Conservation (phyloP, 2,329 filamentous ascomycete genomes). For the Botrytis byssoidea region DNA sequence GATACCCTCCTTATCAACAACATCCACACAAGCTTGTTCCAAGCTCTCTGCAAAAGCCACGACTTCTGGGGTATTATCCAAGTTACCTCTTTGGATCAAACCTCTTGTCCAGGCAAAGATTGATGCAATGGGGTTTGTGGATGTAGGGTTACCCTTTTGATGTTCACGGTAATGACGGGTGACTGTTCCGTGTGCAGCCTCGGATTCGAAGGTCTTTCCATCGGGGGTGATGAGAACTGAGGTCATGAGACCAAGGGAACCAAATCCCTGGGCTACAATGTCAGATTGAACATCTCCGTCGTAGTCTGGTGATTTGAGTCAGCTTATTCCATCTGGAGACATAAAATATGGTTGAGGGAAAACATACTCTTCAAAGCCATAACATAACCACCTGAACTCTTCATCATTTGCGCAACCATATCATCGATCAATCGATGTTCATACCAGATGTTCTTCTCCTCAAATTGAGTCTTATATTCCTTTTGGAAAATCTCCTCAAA, state of each 20-base stretch:
- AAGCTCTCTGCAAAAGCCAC: slow-evolving; percentile 87
- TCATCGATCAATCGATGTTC: slow-evolving; percentile 99
- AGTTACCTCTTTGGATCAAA: slow-evolving; percentile 85
- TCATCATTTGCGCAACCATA: slow-evolving; percentile 99
- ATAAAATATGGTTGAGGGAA: too few relatives aligned
- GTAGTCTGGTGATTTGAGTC: slow-evolving; percentile 56
- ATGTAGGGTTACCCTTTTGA: slow-evolving; percentile 96
- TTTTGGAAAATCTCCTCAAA: slow-evolving; percentile 96
- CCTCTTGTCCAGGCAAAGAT: slow-evolving; percentile 99
- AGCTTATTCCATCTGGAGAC: too few relatives aligned
- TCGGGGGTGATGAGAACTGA: slow-evolving; percentile 95
- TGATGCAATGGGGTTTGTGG: slow-evolving; percentile 96
- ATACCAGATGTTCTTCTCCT: slow-evolving; percentile 94
- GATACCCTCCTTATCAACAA: slow-evolving; percentile 88
- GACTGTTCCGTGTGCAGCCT: slow-evolving; percentile 97
- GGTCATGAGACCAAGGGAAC: slow-evolving; percentile 97
- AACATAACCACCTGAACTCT: slow-evolving; percentile 92
- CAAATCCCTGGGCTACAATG: slow-evolving; percentile 96
- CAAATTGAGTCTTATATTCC: slow-evolving; percentile 83
- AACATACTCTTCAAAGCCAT: slow-evolving; percentile 95
- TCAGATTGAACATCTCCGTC: slow-evolving; percentile 99
- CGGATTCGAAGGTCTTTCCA: slow-evolving; percentile 94
- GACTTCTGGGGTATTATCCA: slow-evolving; percentile 90
- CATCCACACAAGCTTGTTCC: slow-evolving; percentile 91
- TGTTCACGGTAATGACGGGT: slow-evolving; percentile 98